phyloP scores from a whole-genome alignment of 2,329 filamentous ascomycete species.

The Fusarium ambrosium region DNA sequence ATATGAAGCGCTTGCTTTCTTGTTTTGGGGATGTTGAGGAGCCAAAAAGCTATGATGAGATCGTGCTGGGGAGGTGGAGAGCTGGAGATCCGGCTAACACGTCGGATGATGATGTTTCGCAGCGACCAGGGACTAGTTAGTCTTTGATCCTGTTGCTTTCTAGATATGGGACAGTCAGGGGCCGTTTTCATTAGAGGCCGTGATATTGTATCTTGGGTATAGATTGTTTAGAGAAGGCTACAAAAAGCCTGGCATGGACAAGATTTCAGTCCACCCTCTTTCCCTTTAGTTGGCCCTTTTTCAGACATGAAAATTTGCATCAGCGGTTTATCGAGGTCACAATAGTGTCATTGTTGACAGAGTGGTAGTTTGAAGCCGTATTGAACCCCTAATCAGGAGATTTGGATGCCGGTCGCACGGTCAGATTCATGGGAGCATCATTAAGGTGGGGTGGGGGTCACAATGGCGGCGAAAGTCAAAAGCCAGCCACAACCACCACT shows the following conservation, averaged over 20 bases:
- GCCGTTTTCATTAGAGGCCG: not conserved
- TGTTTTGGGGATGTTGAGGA: not conserved
- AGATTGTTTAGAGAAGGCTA: not conserved
- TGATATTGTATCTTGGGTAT: not conserved
- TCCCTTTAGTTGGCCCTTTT: not conserved
- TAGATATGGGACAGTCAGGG: not conserved
- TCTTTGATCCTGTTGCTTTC: not conserved
- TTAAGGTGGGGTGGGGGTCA: not conserved
- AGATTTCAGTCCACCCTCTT: not conserved
- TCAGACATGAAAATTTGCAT: not conserved
- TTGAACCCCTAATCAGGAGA: not conserved
- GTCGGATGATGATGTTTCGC: not conserved
- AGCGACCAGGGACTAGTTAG: not conserved
- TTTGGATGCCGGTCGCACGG: not conserved
- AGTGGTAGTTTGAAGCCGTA: not conserved
- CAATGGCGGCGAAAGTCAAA: not conserved
- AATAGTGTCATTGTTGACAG: not conserved
- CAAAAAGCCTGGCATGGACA: not conserved
- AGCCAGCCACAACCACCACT: not conserved
- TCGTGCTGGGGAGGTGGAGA: slow-evolving; percentile 7
- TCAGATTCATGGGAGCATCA: not conserved
- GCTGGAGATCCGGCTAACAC: not conserved
- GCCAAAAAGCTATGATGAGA: slow-evolving; percentile 9
- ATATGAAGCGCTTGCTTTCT: slow-evolving; percentile 33
- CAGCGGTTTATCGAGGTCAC: not conserved